A percentile compares a stretch with the other conserved stretches of the same genome.
phyloP scores from a whole-genome alignment of 306 rosid species.

The Lithocarpus polystachyus region DNA sequence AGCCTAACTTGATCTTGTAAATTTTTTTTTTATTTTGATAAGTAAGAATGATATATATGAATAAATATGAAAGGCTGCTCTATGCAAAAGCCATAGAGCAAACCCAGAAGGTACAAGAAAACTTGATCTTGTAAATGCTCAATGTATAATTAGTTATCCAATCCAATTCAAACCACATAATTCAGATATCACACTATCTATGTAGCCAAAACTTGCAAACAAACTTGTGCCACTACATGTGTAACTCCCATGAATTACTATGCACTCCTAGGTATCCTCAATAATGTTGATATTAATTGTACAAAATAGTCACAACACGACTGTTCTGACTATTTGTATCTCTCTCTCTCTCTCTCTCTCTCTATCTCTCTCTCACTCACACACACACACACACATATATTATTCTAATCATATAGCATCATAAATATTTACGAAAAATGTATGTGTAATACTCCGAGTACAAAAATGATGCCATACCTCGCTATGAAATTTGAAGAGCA shows the following conservation, averaged over 20 bases:
- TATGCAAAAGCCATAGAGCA: too few species aligned
- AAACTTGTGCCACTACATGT: constrained; percentile 3
- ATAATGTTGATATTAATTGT: neutral
- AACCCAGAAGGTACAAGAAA: too few species aligned
- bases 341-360: too few species aligned
- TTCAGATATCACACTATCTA: neutral
- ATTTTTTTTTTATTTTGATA: too few species aligned
- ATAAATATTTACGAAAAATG: neutral
- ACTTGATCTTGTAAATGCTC: too few species aligned
- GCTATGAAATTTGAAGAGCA: constrained; percentile 56
- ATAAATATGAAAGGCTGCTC: too few species aligned
- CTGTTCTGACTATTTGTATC: too few species aligned
- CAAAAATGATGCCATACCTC: constrained; percentile 37
- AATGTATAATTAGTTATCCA: too few species aligned
- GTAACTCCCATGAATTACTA: neutral
- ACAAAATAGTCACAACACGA: neutral
- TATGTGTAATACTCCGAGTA: neutral
- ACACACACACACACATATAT: neutral
- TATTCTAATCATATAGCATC: neutral
- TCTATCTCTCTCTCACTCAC: too few species aligned
- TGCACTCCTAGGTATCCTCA: neutral
- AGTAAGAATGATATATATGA: too few species aligned
- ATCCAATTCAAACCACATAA: too few species aligned
- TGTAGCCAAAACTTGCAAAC: constrained; percentile 3
- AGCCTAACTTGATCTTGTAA: too few species aligned